phyloP scores from a whole-genome alignment of 208 protist genomes.

The Entamoeba histolytica region DNA sequence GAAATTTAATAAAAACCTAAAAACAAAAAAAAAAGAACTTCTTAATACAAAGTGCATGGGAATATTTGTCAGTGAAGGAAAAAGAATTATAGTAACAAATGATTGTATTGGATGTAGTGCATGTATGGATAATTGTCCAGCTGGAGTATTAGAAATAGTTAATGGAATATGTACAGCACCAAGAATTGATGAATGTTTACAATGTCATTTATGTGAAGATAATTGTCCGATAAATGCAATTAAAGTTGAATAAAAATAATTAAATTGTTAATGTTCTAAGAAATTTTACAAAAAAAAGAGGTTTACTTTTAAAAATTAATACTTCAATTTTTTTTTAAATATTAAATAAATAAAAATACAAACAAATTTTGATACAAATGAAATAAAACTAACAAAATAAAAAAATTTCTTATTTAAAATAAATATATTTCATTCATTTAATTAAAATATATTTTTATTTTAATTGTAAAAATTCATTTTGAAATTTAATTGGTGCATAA shows the following conservation, averaged over 20 bases:
- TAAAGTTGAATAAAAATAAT: neutral
- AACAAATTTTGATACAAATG: too few species aligned
- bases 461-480: neutral
- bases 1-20: neutral
- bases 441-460: too few species aligned
- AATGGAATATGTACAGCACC: neutral
- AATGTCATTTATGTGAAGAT: neutral
- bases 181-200: neutral
- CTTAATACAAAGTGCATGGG: neutral
- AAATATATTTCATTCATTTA: too few species aligned
- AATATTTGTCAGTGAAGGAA: neutral
- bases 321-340: too few species aligned
- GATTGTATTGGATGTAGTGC: neutral
- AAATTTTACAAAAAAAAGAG: too few species aligned
- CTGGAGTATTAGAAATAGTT: neutral
- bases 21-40: neutral
- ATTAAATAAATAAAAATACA: too few species aligned
- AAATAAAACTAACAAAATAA: too few species aligned
- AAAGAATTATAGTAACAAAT: neutral
- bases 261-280: too few species aligned
- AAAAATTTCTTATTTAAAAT: too few species aligned
- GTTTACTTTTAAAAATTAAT: too few species aligned
- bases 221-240: neutral
- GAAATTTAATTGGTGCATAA: neutral
- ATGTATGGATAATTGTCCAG: neutral